Evolutionary conservation across 768 basidiomycete genomes (phyloP), one percentile per base, ranked within the genome.

Genomic region (Paxillus rubicundulus): DNA sequence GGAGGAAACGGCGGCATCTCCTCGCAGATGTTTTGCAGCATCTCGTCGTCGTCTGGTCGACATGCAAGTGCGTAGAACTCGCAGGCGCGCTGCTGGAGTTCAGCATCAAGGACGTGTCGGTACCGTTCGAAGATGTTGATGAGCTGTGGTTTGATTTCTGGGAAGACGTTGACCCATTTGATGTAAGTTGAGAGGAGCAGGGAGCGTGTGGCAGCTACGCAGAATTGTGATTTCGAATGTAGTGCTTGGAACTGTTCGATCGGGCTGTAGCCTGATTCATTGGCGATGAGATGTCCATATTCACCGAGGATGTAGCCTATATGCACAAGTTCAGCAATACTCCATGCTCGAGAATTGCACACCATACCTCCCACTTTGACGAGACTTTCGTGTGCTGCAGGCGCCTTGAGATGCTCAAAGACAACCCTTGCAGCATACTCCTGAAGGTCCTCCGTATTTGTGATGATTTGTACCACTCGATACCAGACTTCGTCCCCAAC

Each of bases 401-500:
- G 88, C 10, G 85, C 78, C 63, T 85, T 89, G 60, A 99, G 74
- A 62, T 98, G 88, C 62, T 92, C 89, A 59, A 93, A 92, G 38
- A 93, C 83, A 17, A 92, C 94, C 61, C 86, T 87, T 5, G 93
- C 92, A 9, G 97, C 97, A 72, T 99, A 99, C 57, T 90, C 84
- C 68, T 99, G 95, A 28, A 99, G 76, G 70, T 98, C 93, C 67
- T 98, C 96, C 20, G 97, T 99, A 66, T 99, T 99, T 42, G 92
- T 98, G 44, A 97, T 92, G 54, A 99, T 98, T 67, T 98, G 97
- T 24, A 99, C 89, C 45, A 99, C 94, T 47, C 97, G 90, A 70
- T 97, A 98, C 97, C 97, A 99, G 32, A 99, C 97, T 75, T 98
- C 97, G 58, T 98, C 96, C 42, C 97, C 97, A 47, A 99, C 96